Percentiles rank a stretch among this genome's conserved stretches.
phyloP scores from a whole-genome alignment of 2,329 filamentous ascomycete species.

The Ceratocystis lukuohia region DNA sequence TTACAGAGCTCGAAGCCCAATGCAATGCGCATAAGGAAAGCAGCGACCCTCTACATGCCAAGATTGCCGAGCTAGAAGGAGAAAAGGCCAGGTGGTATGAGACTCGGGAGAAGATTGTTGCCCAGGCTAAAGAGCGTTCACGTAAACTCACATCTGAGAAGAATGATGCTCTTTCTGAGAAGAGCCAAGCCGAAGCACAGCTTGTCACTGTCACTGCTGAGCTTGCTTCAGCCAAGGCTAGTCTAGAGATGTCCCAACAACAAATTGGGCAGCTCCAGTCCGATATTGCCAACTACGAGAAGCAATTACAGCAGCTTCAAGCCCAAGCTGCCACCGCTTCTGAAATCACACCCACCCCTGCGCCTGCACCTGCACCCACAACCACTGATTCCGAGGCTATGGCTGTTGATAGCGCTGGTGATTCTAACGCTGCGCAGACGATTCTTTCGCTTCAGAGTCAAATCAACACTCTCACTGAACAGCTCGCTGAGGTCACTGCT shows the following conservation, averaged over 20 bases:
- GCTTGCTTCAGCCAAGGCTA: constrained; percentile 37
- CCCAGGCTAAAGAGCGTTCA: constrained; percentile 50
- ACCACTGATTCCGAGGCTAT: constrained; percentile 6
- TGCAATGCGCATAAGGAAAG: constrained; percentile 42
- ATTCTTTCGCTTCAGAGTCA: constrained; percentile 9
- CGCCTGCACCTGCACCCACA: constrained; percentile 27
- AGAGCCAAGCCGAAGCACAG: constrained; percentile 38
- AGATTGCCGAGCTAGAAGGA: constrained; percentile 41
- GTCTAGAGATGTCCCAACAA: constrained; percentile 25
- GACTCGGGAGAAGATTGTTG: constrained; percentile 40
- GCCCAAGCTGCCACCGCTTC: constrained; percentile 7
- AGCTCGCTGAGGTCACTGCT: constrained; percentile 31
- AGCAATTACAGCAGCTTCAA: constrained; percentile 30
- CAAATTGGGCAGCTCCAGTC: constrained; percentile 30
- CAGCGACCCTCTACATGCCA: constrained; percentile 39
- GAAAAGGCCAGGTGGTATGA: constrained; percentile 43
- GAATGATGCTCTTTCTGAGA: constrained; percentile 38
- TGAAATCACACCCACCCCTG: neutral
- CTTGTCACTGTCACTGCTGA: constrained; percentile 40
- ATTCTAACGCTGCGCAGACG: constrained; percentile 2
- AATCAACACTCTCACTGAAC: constrained; percentile 33
- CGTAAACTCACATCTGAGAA: constrained; percentile 42
- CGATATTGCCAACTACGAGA: constrained; percentile 33
- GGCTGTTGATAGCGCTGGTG: constrained; percentile 34
- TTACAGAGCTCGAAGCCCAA: constrained; percentile 53